Conservation (phyloP, 345 rosid species). For the Viola odorata region DNA sequence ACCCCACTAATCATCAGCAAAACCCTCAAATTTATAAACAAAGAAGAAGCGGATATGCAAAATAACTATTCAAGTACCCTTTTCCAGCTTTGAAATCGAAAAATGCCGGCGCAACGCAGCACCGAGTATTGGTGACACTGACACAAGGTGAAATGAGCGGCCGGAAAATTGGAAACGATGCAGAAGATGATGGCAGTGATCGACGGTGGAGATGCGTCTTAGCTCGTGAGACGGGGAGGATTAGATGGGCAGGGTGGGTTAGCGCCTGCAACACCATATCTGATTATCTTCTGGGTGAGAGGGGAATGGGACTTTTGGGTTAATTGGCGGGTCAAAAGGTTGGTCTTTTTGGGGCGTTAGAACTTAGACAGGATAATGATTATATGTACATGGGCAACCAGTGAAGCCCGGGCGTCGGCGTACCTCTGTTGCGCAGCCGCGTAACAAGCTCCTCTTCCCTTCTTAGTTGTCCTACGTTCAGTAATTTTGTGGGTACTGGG, state of each 20-base stretch:
- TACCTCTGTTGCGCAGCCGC: too few species aligned
- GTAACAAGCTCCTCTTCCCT: too few species aligned
- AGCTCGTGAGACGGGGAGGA: not conserved
- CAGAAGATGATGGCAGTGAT: not conserved
- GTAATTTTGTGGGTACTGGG: too few species aligned
- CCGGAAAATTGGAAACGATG: not conserved
- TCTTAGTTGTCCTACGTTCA: too few species aligned
- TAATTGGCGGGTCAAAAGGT: too few species aligned
- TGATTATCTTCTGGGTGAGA: too few species aligned
- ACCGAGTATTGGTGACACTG: conserved; percentile 21
- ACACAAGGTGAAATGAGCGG: conserved; percentile 4
- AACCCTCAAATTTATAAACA: not conserved
- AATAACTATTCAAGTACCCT: conserved; percentile 34
- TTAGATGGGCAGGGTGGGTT: not conserved
- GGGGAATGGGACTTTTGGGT: too few species aligned
- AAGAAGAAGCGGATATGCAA: not conserved
- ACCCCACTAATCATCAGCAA: conserved; percentile 8
- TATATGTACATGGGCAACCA: too few species aligned
- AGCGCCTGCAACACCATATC: not conserved
- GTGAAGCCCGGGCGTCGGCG: too few species aligned
- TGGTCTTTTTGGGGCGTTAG: too few species aligned
- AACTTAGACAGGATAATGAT: too few species aligned
- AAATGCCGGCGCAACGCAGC: conserved; percentile 22
- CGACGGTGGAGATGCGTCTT: not conserved
- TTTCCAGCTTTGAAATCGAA: conserved; percentile 51